Base-by-base conservation (phyloP, 2,329 filamentous ascomycete species). In the Ascochyta koolunga region DNA sequence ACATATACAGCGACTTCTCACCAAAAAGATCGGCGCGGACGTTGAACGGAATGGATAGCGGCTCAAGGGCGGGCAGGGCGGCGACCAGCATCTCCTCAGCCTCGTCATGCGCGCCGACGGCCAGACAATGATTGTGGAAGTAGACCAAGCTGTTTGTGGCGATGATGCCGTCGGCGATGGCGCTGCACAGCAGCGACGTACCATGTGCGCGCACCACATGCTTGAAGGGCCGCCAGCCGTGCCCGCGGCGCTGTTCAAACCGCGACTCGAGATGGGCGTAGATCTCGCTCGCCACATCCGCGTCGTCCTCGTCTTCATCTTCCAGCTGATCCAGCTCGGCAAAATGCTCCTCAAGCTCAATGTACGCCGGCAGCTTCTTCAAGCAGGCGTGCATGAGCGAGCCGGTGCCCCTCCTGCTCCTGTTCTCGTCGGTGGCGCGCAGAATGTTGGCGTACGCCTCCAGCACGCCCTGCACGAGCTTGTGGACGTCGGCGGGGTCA, bases 171-270 rank as follows among this genome's bases (percentile, higher is more conserved):
- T 77, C 71, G 8, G 58, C 52, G 40, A 79, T 64, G 7, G 76
- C 76, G 45, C 70, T 64, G 37, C 68, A 68, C 5, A 79, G 22
- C 10, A 77, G 50, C 9, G 69, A 64, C 2, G 78, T 67, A 1
- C 68, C 76, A 64, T 79, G 77, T 19, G 76, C 73, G 24, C 77
- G 64, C 4, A 78, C 74, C 1, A 78, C 69, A 21, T 76, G 69
- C 24, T 73, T 73, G 43, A 80, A 69, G 1, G 68, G 67, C 5
- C 67, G 61, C 76, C 77, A 79, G 18, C 73, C 75, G 22, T 68
- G 61, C 13, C 69, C 71, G 13, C 56, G 44, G 4, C 59, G 50
- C 24, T 70, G 66, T 41, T 74, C 74, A 45, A 77, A 71, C 3
- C 59, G 58, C 10, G 63, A 55, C 47, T 78, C 76, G 5, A 79